These are phyloP conservation scores for Nigrospora oryzae DNA, from an alignment of 2,329 filamentous ascomycete species.

Conservation along the genomic window DNA sequence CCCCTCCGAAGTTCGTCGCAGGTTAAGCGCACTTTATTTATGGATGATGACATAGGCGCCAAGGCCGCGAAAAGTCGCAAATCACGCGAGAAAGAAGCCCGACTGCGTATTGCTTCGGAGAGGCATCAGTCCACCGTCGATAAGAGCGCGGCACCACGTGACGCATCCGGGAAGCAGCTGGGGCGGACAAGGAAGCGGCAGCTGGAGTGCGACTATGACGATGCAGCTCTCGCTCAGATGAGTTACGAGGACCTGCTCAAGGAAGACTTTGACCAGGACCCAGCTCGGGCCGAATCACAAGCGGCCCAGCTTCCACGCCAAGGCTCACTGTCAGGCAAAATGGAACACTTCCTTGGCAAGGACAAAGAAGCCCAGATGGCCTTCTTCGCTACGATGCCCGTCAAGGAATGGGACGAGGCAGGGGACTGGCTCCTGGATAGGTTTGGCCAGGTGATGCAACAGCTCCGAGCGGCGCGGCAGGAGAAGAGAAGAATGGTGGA, in stretches of 20 bases:
- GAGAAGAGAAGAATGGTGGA: conserved; percentile 40
- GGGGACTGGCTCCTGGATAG: conserved; percentile 52
- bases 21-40: conserved; percentile 18
- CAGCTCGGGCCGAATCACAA: conserved; percentile 32
- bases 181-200: conserved; percentile 14
- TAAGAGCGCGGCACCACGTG: neutral
- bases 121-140: neutral
- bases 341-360: conserved; percentile 36
- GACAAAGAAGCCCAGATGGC: conserved; percentile 31
- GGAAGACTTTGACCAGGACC: conserved; percentile 50
- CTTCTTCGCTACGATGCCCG: conserved; percentile 44
- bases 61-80: conserved; percentile 6
- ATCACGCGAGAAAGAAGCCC: neutral
- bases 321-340: conserved; percentile 36
- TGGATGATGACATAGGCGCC: conserved; percentile 4
- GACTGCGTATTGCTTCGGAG: neutral
- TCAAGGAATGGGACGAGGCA: conserved; percentile 49
- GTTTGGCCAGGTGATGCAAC: conserved; percentile 40
- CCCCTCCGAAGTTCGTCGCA: conserved; percentile 12
- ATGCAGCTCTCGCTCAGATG: conserved; percentile 46
- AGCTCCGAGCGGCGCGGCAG: conserved; percentile 37
- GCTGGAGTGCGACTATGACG: conserved; percentile 44
- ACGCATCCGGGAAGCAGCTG: too few species aligned
- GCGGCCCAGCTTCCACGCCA: conserved; percentile 24
- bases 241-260: conserved; percentile 38